Evolutionary conservation across 2,329 filamentous ascomycete genomes (phyloP).

Genomic region (Aspergillus luchuensis): DNA sequence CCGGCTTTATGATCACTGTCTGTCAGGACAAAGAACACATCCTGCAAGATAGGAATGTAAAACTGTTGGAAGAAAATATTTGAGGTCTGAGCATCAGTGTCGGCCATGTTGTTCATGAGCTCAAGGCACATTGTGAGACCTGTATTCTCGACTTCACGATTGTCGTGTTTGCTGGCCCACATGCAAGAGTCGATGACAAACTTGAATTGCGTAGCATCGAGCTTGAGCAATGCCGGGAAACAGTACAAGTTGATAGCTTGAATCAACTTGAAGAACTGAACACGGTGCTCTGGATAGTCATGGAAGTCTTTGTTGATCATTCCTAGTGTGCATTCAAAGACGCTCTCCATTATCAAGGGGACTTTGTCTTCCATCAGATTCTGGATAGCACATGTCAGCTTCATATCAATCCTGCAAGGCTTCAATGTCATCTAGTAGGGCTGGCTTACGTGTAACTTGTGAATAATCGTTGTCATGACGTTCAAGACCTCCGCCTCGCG

Average conservation of each 20-base stretch:
- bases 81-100: slow-evolving; percentile 80
- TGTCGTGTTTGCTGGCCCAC: slow-evolving; percentile 99
- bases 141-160: slow-evolving; percentile 93
- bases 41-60: slow-evolving; percentile 91
- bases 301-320: slow-evolving; percentile 99
- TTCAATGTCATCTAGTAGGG: not conserved
- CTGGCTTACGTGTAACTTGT: slow-evolving; percentile 84
- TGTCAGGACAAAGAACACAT: slow-evolving; percentile 97
- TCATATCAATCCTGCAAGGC: too few relatives aligned
- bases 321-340: slow-evolving; percentile 96
- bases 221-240: slow-evolving; percentile 90
- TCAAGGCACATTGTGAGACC: slow-evolving; percentile 98
- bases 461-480: slow-evolving; percentile 96
- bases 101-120: slow-evolving; percentile 95
- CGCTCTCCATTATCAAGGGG: slow-evolving; percentile 94
- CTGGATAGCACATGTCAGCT: slow-evolving; percentile 49
- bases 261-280: slow-evolving; percentile 98
- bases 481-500: slow-evolving; percentile 95
- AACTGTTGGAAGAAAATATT: slow-evolving; percentile 98
- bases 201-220: slow-evolving; percentile 97
- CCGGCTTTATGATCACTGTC: slow-evolving; percentile 97
- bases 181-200: slow-evolving; percentile 99
- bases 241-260: slow-evolving; percentile 96
- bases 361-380: slow-evolving; percentile 98
- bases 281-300: slow-evolving; percentile 95